Evolutionary conservation across 1,284 basidiomycete species (phyloP).

Genomic region (Apiotrichum domesticum): DNA sequence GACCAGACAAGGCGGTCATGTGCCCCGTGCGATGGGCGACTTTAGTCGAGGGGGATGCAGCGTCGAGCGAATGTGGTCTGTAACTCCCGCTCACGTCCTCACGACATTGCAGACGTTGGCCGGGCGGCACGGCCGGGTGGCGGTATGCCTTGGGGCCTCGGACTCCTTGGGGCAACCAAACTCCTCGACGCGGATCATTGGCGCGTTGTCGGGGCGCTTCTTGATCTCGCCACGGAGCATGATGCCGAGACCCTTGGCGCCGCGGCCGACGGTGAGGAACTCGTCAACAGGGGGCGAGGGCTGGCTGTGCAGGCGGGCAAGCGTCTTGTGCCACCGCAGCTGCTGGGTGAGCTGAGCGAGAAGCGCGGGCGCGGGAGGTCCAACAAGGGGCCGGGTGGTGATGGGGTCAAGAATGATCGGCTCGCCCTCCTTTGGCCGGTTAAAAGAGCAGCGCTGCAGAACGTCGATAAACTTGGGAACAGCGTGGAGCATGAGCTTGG

Average conservation of each 20-base stretch:
- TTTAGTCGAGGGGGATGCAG: no score
- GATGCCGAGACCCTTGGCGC: conserved; percentile 44
- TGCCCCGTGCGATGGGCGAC: no score
- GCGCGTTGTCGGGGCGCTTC: conserved; percentile 25
- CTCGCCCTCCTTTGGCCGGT: conserved; percentile 16
- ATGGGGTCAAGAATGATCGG: conserved; percentile 41
- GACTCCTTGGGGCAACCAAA: conserved; percentile 29
- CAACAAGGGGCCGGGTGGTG: conserved; percentile 39
- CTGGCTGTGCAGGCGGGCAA: conserved; percentile 32
- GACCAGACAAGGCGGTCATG: no score
- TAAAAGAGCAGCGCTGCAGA: conserved; percentile 32
- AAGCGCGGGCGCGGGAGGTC: conserved; percentile 31
- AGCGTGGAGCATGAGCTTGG: conserved; percentile 42
- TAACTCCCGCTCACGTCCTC: no score
- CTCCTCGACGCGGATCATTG: conserved; percentile 31
- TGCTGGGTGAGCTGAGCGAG: conserved; percentile 38
- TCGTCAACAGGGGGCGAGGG: conserved; percentile 27
- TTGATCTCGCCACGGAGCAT: conserved; percentile 43
- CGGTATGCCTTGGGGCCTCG: not conserved
- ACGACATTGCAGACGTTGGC: not conserved
- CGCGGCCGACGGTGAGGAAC: conserved; percentile 42
- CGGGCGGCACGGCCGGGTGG: not conserved
- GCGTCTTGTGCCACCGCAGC: conserved; percentile 44
- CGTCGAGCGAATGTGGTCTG: no score
- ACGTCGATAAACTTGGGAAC: conserved; percentile 36